Conservation (phyloP, 805 yeast genomes). For the Naumovozyma baii region DNA sequence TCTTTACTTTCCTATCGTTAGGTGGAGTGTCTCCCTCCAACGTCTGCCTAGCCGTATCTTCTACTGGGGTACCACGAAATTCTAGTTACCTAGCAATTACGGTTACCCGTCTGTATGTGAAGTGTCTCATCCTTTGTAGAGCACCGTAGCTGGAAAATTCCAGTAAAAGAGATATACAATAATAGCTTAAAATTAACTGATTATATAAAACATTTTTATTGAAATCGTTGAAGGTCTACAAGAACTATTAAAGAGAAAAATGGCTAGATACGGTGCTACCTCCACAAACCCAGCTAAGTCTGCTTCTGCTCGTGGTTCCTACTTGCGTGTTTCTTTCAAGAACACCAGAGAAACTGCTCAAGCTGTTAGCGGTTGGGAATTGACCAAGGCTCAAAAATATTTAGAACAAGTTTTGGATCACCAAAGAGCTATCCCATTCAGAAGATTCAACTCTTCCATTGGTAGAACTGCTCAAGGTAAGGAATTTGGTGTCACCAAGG, state of each 20-base stretch:
- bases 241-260: slow-evolving; percentile 30
- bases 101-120: background rate
- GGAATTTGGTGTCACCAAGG: slow-evolving; percentile 99
- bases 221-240: background rate
- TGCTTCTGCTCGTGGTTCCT: slow-evolving; percentile 98
- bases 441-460: slow-evolving; percentile 91
- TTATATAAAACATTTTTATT: too few relatives aligned
- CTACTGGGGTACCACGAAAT: too few relatives aligned
- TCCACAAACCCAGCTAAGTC: slow-evolving; percentile 99
- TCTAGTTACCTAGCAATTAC: background rate
- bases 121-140: background rate
- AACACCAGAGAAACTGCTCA: slow-evolving; percentile 99
- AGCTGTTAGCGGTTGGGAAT: slow-evolving; percentile 97
- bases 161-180: background rate
- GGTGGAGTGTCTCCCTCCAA: too few relatives aligned
- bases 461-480: slow-evolving; percentile 99
- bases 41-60: too few relatives aligned
- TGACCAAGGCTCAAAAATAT: slow-evolving; percentile 91
- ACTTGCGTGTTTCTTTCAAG: slow-evolving; percentile 98
- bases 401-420: slow-evolving; percentile 93
- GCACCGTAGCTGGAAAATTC: background rate
- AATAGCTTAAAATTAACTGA: background rate
- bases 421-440: slow-evolving; percentile 99
- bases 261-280: slow-evolving; percentile 99
- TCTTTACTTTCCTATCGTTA: too few relatives aligned